A percentile compares a stretch with the other conserved stretches of the same genome.
phyloP scores from a whole-genome alignment of 1,284 basidiomycete genomes.

The Nidula niveotomentosa region DNA sequence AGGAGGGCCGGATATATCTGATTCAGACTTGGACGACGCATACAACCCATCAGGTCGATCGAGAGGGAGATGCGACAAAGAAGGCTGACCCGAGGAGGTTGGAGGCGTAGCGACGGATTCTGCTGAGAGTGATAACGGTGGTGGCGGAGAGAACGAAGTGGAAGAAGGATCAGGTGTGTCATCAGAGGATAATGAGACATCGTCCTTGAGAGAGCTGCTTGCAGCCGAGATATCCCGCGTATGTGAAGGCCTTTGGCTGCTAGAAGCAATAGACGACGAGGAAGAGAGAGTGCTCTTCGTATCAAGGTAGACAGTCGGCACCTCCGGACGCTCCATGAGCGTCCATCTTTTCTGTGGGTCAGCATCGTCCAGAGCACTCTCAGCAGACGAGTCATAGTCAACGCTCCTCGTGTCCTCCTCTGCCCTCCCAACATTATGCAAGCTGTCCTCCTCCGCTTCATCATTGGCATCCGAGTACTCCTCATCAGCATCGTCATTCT shows the following conservation, averaged over 20 bases:
- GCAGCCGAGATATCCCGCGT: slow-evolving; percentile 11
- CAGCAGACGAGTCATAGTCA: slow-evolving; percentile 30
- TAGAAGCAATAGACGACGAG: slow-evolving; percentile 23
- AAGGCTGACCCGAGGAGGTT: slow-evolving; percentile 36
- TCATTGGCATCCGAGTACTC: slow-evolving; percentile 15
- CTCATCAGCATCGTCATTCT: slow-evolving; percentile 14
- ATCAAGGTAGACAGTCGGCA: slow-evolving; percentile 30
- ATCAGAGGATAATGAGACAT: slow-evolving; percentile 34
- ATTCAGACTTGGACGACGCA: background rate
- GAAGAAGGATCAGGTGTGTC: slow-evolving; percentile 16
- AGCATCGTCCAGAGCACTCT: slow-evolving; percentile 15
- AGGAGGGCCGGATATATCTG: slow-evolving; percentile 6
- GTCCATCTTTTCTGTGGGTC: slow-evolving; percentile 8
- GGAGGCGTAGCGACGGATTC: slow-evolving; percentile 44
- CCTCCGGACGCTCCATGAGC: slow-evolving; percentile 14
- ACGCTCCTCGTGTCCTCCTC: slow-evolving; percentile 28
- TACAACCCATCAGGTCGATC: slow-evolving; percentile 15
- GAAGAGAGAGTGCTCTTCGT: slow-evolving; percentile 24
- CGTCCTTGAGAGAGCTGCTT: slow-evolving; percentile 12
- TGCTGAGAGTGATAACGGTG: slow-evolving; percentile 39
- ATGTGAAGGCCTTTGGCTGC: slow-evolving; percentile 21
- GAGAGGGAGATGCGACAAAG: slow-evolving; percentile 33
- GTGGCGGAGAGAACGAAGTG: slow-evolving; percentile 22
- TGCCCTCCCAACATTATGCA: slow-evolving; percentile 13
- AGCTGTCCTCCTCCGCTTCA: slow-evolving; percentile 19